A percentile compares a stretch with the other conserved stretches of the same genome.
These are phyloP conservation scores for Candida cerambycidarum DNA, from an alignment of 805 yeast genomes.

Conservation along the genomic window DNA sequence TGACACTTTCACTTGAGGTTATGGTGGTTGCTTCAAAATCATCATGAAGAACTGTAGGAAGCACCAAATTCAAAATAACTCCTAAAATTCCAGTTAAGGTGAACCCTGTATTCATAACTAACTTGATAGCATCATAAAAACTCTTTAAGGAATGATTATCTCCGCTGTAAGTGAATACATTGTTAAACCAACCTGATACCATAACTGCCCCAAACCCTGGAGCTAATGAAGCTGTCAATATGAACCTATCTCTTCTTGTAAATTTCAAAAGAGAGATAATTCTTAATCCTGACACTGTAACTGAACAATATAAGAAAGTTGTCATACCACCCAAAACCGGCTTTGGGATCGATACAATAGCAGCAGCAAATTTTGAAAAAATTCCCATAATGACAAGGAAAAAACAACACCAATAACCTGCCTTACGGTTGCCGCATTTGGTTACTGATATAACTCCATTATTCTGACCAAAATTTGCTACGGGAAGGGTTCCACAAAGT, in stretches of 20 bases:
- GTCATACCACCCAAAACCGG: constrained; percentile 79
- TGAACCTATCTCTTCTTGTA: constrained; percentile 69
- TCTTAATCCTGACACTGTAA: constrained; percentile 69
- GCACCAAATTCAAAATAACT: constrained; percentile 51
- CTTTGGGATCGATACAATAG: constrained; percentile 59
- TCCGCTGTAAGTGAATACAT: constrained; percentile 64
- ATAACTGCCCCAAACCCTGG: constrained; percentile 67
- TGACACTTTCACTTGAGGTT: constrained; percentile 16
- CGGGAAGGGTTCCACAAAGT: constrained; percentile 74
- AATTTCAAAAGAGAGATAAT: constrained; percentile 60
- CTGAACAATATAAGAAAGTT: constrained; percentile 68
- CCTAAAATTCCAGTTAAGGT: constrained; percentile 68
- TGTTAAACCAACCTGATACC: constrained; percentile 61
- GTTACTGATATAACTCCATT: constrained; percentile 92
- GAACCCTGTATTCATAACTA: constrained; percentile 70
- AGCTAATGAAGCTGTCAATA: constrained; percentile 59
- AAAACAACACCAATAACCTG: constrained; percentile 75
- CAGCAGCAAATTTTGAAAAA: constrained; percentile 81
- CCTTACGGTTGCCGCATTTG: constrained; percentile 80
- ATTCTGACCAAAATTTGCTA: constrained; percentile 90
- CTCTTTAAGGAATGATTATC: constrained; percentile 54
- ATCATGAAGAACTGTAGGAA: constrained; percentile 17
- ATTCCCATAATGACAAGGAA: constrained; percentile 82
- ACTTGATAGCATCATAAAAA: constrained; percentile 61
- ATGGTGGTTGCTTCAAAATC: constrained; percentile 58